These are phyloP conservation scores for Panellus pusillus DNA, from an alignment of 768 basidiomycete genomes.

Conservation along the genomic window DNA sequence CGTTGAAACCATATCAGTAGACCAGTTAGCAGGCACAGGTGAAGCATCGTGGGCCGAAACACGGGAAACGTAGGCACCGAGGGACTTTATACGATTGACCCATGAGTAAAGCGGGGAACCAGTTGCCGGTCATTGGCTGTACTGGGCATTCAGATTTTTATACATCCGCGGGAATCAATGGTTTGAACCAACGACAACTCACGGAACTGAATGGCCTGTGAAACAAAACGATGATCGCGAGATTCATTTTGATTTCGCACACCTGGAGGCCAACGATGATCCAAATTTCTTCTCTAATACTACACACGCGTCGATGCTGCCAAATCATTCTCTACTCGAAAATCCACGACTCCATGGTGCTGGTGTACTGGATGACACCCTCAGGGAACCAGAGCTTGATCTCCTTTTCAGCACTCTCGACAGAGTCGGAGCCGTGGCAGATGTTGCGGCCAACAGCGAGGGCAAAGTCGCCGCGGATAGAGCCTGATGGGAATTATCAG, in stretches of 20 bases:
- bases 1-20: slow-evolving; percentile 16
- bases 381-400: slow-evolving; percentile 96
- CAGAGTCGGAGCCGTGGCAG: slow-evolving; percentile 88
- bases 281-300: slow-evolving; percentile 17
- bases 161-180: slow-evolving; percentile 8
- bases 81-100: slow-evolving; percentile 11
- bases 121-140: not conserved
- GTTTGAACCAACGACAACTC: slow-evolving; percentile 7
- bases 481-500: slow-evolving; percentile 49
- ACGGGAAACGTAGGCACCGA: not conserved
- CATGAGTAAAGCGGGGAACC: slow-evolving; percentile 12
- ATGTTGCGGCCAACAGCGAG: slow-evolving; percentile 95
- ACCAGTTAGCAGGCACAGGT: slow-evolving; percentile 2
- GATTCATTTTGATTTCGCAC: not conserved
- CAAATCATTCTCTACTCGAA: slow-evolving; percentile 59
- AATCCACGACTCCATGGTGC: slow-evolving; percentile 68
- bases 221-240: not conserved
- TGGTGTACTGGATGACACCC: slow-evolving; percentile 70
- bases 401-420: slow-evolving; percentile 92
- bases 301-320: slow-evolving; percentile 7
- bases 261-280: not conserved
- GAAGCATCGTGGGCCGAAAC: slow-evolving; percentile 10
- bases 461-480: slow-evolving; percentile 94
- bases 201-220: slow-evolving; percentile 15
- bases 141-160: slow-evolving; percentile 10